Evolutionary conservation across 768 basidiomycete genomes (phyloP), one percentile per base, ranked within the genome.

Genomic region (Auricularia sp.): DNA sequence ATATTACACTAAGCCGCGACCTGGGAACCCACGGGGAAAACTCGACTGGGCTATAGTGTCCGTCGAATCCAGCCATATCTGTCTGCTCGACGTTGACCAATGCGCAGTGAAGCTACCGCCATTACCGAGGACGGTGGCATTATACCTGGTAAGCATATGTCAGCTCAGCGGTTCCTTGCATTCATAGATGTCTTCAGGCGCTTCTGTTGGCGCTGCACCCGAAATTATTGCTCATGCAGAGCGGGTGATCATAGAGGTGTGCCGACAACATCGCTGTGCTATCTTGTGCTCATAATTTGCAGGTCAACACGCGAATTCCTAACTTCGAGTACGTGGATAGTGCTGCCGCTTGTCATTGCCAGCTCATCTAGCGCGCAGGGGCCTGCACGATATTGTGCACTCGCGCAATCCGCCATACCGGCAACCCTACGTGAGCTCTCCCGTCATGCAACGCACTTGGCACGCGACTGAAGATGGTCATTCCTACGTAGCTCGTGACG

Each of bases 291-390:
- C 2, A 29, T 3, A 29, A 29, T 29, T 29, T 29, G 29, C 29
- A 42, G 67, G 69, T 73, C 67, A 73, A 73, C 68, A 73, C 72
- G n/a, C 35, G 64, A 21, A 66, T 72, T 7, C 72, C 72, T 2
- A 64, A 61, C 36, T 69, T 73, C 64, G 64, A 69, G 35, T 42
- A 42, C 12, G 39, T 42, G 2, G 39, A 14, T 8, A 42, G 5
- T 29, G 29, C 29, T 29, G 29, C 29, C 39, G 12, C 39, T 7
- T 14, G 39, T 42, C 39, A 7, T 42, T 7, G 12, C 39, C 12
- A 42, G 39, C 29, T 29, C 2, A 29, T 2, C 29, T 2, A 2
- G 39, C 39, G 1, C 39, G 39, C 39, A 42, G 39, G 21, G 71
- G 71, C 0, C 65, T 73, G 29, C 72, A 73, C 66, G 72, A 73